Evolutionary conservation across 225 moss, liverwort and hornwort species (phyloP).

Genomic region (Anthoceros angustus): DNA sequence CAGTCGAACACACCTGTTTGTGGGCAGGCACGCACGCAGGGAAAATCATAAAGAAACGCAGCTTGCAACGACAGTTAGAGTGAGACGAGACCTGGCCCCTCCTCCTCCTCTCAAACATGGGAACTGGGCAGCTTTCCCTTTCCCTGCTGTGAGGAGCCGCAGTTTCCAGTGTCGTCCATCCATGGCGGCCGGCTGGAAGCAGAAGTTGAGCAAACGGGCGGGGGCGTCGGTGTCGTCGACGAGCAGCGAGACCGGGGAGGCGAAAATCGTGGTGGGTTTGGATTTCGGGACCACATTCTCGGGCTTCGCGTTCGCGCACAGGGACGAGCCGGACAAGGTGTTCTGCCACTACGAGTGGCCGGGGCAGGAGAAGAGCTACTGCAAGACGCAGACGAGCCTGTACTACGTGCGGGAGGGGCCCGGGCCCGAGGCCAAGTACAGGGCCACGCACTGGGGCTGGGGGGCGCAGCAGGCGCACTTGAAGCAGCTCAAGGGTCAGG

Average conservation of each 20-base stretch:
- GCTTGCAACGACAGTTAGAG: too few species aligned
- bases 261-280: slow-evolving; percentile 36
- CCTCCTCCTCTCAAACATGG: too few species aligned
- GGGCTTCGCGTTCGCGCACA: slow-evolving; percentile 39
- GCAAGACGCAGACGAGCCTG: slow-evolving; percentile 10
- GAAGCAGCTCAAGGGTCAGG: not conserved
- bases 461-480: slow-evolving; percentile 14
- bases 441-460: slow-evolving; percentile 32
- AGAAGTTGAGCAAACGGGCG: too few species aligned
- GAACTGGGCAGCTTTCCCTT: too few species aligned
- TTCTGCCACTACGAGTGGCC: slow-evolving; percentile 12
- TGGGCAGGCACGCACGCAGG: too few species aligned
- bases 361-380: slow-evolving; percentile 5
- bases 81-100: too few species aligned
- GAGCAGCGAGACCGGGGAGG: not conserved
- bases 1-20: too few species aligned
- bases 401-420: slow-evolving; percentile 10
- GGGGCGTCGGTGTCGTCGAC: too few species aligned
- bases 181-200: too few species aligned
- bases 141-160: too few species aligned
- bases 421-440: not conserved
- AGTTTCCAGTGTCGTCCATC: too few species aligned
- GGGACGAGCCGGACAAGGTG: slow-evolving; percentile 22
- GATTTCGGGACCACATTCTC: slow-evolving; percentile 51
- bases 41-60: too few species aligned